Percentiles rank a stretch among this genome's conserved stretches.
phyloP scores from a whole-genome alignment of 176 grass and related monocot genomes.

The Hordeum marinum region DNA sequence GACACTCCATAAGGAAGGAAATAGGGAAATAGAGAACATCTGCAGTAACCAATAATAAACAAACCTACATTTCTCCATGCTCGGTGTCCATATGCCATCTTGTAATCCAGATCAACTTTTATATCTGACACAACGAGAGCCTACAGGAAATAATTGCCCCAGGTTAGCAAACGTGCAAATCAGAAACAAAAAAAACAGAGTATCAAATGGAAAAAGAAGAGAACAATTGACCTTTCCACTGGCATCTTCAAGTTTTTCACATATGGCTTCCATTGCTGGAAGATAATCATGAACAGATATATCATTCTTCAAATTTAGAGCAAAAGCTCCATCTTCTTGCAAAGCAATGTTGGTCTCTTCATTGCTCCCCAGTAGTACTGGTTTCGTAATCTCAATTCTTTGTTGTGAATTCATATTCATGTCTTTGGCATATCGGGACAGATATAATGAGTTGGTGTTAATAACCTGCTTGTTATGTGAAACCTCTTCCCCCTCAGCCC shows the following conservation, averaged over 20 bases:
- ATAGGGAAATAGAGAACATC: conserved; percentile 19
- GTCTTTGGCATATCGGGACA: conserved; percentile 73
- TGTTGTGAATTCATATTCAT: conserved; percentile 88
- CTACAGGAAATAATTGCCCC: conserved; percentile 38
- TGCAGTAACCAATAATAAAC: conserved; percentile 13
- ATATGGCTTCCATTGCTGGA: conserved; percentile 96
- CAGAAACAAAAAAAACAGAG: conserved; percentile 2
- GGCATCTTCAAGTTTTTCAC: conserved; percentile 86
- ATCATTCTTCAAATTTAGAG: conserved; percentile 49
- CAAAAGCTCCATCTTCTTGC: conserved; percentile 41
- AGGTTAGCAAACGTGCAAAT: conserved; percentile 28
- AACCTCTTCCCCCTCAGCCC: conserved; percentile 38
- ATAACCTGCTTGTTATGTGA: conserved; percentile 63
- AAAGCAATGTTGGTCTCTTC: conserved; percentile 28
- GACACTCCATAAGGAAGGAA: conserved; percentile 22
- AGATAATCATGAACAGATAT: conserved; percentile 71
- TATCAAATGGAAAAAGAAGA: not conserved
- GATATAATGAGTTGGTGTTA: conserved; percentile 77
- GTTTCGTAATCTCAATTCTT: conserved; percentile 87
- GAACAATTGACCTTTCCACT: conserved; percentile 60
- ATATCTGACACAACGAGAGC: conserved; percentile 87
- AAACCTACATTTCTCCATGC: conserved; percentile 90
- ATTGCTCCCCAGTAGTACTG: conserved; percentile 41
- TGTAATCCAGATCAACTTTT: conserved; percentile 83
- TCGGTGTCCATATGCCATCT: conserved; percentile 62